Evolutionary conservation across 768 basidiomycete species (phyloP), one percentile per base, ranked within the genome.

Genomic region (Floccularia luteovirens): DNA sequence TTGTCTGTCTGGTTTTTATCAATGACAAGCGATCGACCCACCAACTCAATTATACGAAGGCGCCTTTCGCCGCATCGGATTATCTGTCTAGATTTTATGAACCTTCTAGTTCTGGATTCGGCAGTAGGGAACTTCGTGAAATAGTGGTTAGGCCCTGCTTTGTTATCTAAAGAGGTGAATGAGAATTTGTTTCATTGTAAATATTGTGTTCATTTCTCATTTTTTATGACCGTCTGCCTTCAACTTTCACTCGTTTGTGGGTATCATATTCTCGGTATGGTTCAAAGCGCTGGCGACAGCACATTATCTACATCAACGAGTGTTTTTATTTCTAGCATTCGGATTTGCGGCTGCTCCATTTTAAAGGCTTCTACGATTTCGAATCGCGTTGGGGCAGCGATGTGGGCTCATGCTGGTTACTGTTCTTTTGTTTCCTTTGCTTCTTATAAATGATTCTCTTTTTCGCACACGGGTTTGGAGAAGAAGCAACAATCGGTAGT

Each of bases 361-460:
- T 2, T 91, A 96, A 59, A 71, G 74, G 59, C 84, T 7, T 90
- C 94, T 55, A 81, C 81, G 1, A 67, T 94, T 13, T 91, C 89
- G 0, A 93, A 94, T 55, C 72, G 89, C 4, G 75, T 94, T 19
- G 91, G 91, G 4, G 92, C 89, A 2, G 90, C 90, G 1, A 94
- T 96, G 92, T 96, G 90, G 84, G 85, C 87, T 3, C 78, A 82
- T 46, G 86, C 82, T 86, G 33, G 17, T 62, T 58, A 8, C 13
- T 20, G 30, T 12, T 30, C 11, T 17, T 10, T n/a, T n/a, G n/a
- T 17, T 28, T 14, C 21, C 34, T 23, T 41, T 19, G 21, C 17
- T 19, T 12, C 14, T 30, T 20, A 14, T 47, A 31, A 33, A 36
- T 32, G 11, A 21, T 5, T 39, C 28, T 24, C n/a, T n/a, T n/a